Evolutionary conservation across 2,329 filamentous ascomycete species (phyloP).

Genomic region (Colletotrichum sidae): DNA sequence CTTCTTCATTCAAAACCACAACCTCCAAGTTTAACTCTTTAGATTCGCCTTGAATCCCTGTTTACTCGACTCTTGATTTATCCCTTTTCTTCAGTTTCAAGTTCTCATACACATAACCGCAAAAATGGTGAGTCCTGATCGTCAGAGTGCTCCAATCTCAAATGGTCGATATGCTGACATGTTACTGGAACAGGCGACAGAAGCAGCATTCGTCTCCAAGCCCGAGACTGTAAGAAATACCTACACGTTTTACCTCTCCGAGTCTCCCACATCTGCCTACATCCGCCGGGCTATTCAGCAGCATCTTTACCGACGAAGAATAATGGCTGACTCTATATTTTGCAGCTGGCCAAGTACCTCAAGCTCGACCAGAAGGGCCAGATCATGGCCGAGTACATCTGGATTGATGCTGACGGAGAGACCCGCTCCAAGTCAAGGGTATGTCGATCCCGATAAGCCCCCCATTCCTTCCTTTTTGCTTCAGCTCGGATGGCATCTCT

Average conservation of each 20-base stretch:
- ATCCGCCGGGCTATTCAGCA: too few species aligned
- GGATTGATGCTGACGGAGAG: constrained; percentile 87
- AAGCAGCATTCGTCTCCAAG: constrained; percentile 44
- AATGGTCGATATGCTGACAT: constrained; percentile 33
- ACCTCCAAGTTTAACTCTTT: constrained; percentile 5
- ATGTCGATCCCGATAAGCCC: constrained; percentile 56
- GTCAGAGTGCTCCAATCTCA: too few species aligned
- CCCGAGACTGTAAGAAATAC: constrained; percentile 48
- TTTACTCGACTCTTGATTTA: constrained; percentile 7
- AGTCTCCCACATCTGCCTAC: too few species aligned
- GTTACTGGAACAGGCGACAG: constrained; percentile 41
- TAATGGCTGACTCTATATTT: constrained; percentile 33
- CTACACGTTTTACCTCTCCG: not conserved
- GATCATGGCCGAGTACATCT: constrained; percentile 96
- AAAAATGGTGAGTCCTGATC: constrained; percentile 40
- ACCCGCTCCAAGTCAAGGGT: constrained; percentile 97
- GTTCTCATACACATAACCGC: constrained; percentile 31
- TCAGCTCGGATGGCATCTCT: not conserved
- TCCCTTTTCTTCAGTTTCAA: constrained; percentile 18
- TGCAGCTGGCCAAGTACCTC: constrained; percentile 91
- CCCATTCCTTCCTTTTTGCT: constrained; percentile 38
- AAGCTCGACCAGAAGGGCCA: constrained; percentile 88
- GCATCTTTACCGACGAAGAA: not conserved
- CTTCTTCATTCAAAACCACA: constrained; percentile 8
- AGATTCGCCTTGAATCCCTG: constrained; percentile 6